Base-by-base conservation (phyloP, 495 filamentous ascomycete species). In the Penicillium coprophilum region DNA sequence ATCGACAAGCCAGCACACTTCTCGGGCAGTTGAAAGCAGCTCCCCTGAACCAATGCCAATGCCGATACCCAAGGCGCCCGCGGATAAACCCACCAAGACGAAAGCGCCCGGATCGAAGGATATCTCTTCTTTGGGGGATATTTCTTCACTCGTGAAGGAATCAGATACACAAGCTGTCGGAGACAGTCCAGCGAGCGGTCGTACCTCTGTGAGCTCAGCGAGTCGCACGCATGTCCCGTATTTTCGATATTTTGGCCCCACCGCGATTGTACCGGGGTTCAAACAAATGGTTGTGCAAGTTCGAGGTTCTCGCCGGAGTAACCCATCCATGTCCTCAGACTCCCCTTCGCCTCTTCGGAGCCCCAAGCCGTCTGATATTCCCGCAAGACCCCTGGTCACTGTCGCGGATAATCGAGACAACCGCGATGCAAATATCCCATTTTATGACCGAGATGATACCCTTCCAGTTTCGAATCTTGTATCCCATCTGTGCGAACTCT, bases 181-280 rank as follows among this genome's bases (percentile, higher is more conserved):
- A 13, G 72, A 72, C 47, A 78, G 68, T 38, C 74, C 74, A 31
- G 69, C 71, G 57, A 78, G 76, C 43, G 71, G 74, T 74, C 64
- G 74, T 15, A 76, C 74, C n/a, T 76, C 74, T 34, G 27, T 76
- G 31, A 74, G 73, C 64, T 72, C 73, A 21, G 59, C 56, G 11
- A 64, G 63, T 49, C 69, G 85, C 75, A 75, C 87, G 58, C 87
- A 89, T 50, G 87, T 93, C 53, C 90, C 90, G 2, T 95, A 91
- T 67, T 95, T 93, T 67, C 77, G 90, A 43, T 95, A 92, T 65
- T 92, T 93, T 66, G 90, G 90, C 0, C 89, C 89, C 1, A 95
- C 90, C 3, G 90, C 90, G 55, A 95, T 95, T 61, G 88, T 92
- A 34, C 90, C 90, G 3, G 90, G 90, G n/a, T 93, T 90, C 71